Evolutionary conservation across 2,329 filamentous ascomycete species (phyloP).

Genomic region (Cyphellophora attinorum): DNA sequence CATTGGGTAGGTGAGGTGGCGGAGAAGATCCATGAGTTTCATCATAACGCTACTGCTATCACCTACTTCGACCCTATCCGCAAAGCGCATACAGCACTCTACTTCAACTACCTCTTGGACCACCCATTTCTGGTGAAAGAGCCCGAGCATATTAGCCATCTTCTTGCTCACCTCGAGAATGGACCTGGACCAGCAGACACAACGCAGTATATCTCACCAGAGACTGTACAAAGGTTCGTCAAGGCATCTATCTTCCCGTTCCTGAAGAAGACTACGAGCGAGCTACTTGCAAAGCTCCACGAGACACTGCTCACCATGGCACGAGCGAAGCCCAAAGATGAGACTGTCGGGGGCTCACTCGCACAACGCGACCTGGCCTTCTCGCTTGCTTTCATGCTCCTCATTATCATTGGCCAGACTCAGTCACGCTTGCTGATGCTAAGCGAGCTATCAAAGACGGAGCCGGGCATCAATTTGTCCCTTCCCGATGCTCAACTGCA

Average conservation of each 20-base stretch:
- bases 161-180: slow-evolving; percentile 6
- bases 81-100: slow-evolving; percentile 9
- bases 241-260: slow-evolving; percentile 9
- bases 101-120: slow-evolving; percentile 12
- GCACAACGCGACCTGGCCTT: slow-evolving; percentile 9
- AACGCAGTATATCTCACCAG: slow-evolving; percentile 7
- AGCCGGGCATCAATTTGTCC: slow-evolving; percentile 3
- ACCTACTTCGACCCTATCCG: slow-evolving; percentile 3
- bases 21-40: slow-evolving; percentile 10
- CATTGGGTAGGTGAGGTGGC: slow-evolving; percentile 11
- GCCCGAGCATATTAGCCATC: not conserved
- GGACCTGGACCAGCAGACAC: slow-evolving; percentile 1
- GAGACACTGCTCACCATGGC: slow-evolving; percentile 14
- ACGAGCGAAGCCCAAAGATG: slow-evolving; percentile 4
- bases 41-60: slow-evolving; percentile 4
- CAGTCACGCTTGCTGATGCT: slow-evolving; percentile 8
- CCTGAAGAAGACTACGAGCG: slow-evolving; percentile 3
- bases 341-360: too few species aligned
- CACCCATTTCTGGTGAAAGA: slow-evolving; percentile 8
- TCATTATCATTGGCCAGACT: slow-evolving; percentile 11
- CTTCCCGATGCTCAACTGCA: slow-evolving; percentile 3
- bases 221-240: slow-evolving; percentile 15
- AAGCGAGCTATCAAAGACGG: slow-evolving; percentile 2
- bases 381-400: slow-evolving; percentile 11
- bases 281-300: slow-evolving; percentile 10